Base-by-base conservation (phyloP, 2,329 filamentous ascomycete genomes). In the Eutypella sp. region DNA sequence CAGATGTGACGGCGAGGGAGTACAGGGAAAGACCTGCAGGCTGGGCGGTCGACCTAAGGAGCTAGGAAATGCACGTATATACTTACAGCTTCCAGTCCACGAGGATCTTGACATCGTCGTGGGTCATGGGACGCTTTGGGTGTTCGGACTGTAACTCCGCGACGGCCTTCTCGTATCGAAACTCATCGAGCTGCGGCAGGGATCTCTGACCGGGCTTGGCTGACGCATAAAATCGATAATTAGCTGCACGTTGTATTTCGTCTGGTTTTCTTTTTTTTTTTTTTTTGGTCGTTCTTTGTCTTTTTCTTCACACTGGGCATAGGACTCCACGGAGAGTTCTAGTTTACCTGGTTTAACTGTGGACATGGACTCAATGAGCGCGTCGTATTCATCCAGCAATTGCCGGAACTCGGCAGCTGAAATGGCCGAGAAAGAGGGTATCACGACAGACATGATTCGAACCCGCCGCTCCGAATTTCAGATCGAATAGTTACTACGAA, bases 41-140 rank as follows among this genome's bases (percentile, higher is more conserved):
- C n/a, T n/a, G n/a, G n/a, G n/a, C n/a, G n/a, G n/a, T n/a, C n/a
- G n/a, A n/a, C n/a, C n/a, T n/a, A 27, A 25, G 44, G 15, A 27
- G 43, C 34, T 20, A 51, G 39, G 42, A 45, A 51, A 29, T 10
- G 23, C 36, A 25, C 42, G 33, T 25, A 33, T 25, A 41, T 39
- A 67, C 80, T 60, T 67, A 86, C 80, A 89, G 69, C 62, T 89
- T 89, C 84, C 85, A 89, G 40, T 84, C 75, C 9, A 87, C 76
- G 3, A 89, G 70, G 18, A 57, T 68, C 55, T 79, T 74, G 27
- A 87, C 69, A 56, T 87, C 77, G 1, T 74, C 68, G 40, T 81
- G 74, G 2, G 61, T 67, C 67, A 88, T 77, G 10, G 62, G 51
- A 4, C 62, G 61, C 15, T 58, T 57, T 9, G 62, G 51, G 18